Evolutionary conservation across 169 alveolate species (phyloP), one percentile per base, ranked within the genome.

Genomic region (Cryptosporidium parvum): DNA sequence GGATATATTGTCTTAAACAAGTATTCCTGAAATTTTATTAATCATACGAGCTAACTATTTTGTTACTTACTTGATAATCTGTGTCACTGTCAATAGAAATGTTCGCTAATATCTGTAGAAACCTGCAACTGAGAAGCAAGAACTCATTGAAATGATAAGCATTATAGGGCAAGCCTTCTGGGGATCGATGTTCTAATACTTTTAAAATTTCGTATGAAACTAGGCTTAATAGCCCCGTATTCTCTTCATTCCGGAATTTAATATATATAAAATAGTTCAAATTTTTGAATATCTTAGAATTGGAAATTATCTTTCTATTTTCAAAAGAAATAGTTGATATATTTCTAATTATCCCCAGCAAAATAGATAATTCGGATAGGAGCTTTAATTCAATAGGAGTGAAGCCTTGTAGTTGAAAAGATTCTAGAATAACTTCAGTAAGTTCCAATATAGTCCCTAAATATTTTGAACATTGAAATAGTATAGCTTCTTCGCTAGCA

Each of bases 91-190:
- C 89, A 9, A 80, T 33, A 18, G 56, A 51, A 26, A 80, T 21
- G 23, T 80, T 80, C 21, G 89, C 89, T 4, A 80, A 51, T 44
- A 80, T 14, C 39, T 80, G 89, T 10, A 80, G n/a, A 42, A 80
- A 31, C 62, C 73, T 65, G 23, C 68, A 37, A 5, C 61, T 61
- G 21, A 80, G 31, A 21, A 80, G 68, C 37, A 80, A 80, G 14
- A 37, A 62, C 42, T 80, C 89, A 9, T 48, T 61, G 26, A 45
- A 44, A 35, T 42, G 42, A 21, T 35, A 26, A 52, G 1, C 26
- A 37, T 56, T 56, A 21, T 67, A 67, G 21, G 44, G 9, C 9
- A 33, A 9, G 7, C 26, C 52, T 14, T 67, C 52, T 18, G 26
- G 73, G 51, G 45, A 18, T 67, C 3, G 33, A 67, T 31, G 2